These are phyloP conservation scores for Diaporthe longicolla DNA, from an alignment of 2,329 filamentous ascomycete genomes.

Conservation along the genomic window DNA sequence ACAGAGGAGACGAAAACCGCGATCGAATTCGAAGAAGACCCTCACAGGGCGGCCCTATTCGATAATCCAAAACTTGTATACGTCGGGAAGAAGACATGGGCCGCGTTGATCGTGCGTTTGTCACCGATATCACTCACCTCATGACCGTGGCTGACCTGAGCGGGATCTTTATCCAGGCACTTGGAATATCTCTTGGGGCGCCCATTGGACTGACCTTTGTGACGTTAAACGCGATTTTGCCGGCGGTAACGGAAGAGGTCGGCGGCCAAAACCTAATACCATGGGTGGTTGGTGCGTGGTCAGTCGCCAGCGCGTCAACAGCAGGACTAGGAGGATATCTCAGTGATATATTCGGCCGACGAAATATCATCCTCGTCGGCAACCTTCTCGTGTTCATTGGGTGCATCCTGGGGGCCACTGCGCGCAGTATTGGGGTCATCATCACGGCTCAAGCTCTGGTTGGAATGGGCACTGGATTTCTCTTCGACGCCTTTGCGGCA, in stretches of 20 bases:
- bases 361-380: conserved; percentile 19
- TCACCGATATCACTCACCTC: background rate
- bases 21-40: conserved; percentile 33
- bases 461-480: conserved; percentile 24
- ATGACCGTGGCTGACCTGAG: background rate
- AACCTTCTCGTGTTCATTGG: conserved; percentile 18
- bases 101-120: conserved; percentile 27
- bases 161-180: background rate
- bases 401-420: conserved; percentile 26
- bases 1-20: conserved; percentile 39
- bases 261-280: conserved; percentile 8
- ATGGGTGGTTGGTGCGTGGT: conserved; percentile 34
- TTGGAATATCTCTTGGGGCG: conserved; percentile 26
- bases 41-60: conserved; percentile 16
- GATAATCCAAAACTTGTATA: conserved; percentile 30
- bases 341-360: conserved; percentile 35
- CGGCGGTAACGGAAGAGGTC: conserved; percentile 24
- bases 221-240: background rate
- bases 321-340: conserved; percentile 21
- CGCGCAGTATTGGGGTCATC: conserved; percentile 28
- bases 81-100: conserved; percentile 34
- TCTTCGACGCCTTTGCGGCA: conserved; percentile 33
- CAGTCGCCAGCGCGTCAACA: conserved; percentile 19
- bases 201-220: conserved; percentile 22
- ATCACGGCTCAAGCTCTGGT: conserved; percentile 20